Conservation (phyloP, 2,329 filamentous ascomycete species). For the Diplodia mutila region DNA sequence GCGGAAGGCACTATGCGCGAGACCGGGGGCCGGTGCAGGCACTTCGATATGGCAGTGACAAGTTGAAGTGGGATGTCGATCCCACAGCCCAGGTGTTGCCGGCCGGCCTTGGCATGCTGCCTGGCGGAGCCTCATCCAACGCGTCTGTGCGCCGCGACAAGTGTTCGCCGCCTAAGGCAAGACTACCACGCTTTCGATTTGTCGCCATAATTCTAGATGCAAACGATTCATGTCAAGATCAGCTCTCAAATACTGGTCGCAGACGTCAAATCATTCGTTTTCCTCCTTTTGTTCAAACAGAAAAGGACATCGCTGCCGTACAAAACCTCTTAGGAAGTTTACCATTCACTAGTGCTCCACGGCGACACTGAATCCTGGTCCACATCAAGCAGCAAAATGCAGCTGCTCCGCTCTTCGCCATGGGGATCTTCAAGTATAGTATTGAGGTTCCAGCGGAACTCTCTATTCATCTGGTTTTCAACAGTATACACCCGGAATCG, state of each 20-base stretch:
- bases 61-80: conserved; percentile 25
- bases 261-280: too few species aligned
- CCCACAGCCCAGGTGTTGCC: conserved; percentile 11
- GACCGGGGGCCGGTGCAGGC: conserved; percentile 7
- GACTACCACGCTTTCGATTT: background rate
- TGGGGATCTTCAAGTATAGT: background rate
- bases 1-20: conserved; percentile 18
- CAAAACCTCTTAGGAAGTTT: background rate
- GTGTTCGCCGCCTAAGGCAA: background rate
- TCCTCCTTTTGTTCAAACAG: background rate
- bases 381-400: background rate
- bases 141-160: conserved; percentile 9
- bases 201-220: background rate
- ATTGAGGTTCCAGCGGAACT: background rate
- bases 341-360: background rate
- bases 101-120: conserved; percentile 14
- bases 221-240: background rate
- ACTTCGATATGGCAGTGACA: conserved; percentile 21
- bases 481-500: conserved; percentile 14
- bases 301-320: background rate
- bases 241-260: background rate
- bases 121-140: conserved; percentile 13
- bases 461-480: background rate
- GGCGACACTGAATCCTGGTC: background rate
- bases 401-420: background rate